These are phyloP conservation scores for Yarrowia divulgata DNA, from an alignment of 805 yeast genomes.

Conservation along the genomic window DNA sequence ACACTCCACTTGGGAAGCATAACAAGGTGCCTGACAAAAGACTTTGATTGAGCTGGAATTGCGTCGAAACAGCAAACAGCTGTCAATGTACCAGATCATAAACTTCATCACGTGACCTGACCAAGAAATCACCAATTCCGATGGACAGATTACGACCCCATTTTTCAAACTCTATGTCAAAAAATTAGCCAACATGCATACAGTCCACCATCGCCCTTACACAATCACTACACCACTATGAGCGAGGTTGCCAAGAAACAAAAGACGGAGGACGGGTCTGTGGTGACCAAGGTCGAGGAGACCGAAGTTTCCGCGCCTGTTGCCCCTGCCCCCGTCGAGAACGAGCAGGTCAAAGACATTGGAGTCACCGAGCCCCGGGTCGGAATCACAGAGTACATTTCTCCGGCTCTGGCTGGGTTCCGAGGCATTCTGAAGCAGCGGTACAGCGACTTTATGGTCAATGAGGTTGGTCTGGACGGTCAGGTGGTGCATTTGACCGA, in stretches of 20 bases:
- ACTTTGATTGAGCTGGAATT: too few species aligned
- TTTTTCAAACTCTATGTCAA: conserved; percentile 28
- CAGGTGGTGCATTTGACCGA: conserved; percentile 78
- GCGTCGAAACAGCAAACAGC: too few species aligned
- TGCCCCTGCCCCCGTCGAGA: background rate
- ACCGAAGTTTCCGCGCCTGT: background rate
- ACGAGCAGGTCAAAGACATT: conserved; percentile 5
- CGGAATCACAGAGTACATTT: conserved; percentile 79
- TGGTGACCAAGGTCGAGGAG: conserved; percentile 21
- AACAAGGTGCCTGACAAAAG: too few species aligned
- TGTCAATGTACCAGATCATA: too few species aligned
- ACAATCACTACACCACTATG: conserved; percentile 1
- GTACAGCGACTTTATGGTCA: conserved; percentile 91
- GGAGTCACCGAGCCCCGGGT: conserved; percentile 80
- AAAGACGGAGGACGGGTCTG: conserved; percentile 32
- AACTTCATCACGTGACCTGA: too few species aligned
- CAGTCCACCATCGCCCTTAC: too few species aligned
- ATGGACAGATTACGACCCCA: conserved; percentile 31
- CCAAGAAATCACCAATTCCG: too few species aligned
- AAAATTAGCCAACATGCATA: conserved; percentile 28
- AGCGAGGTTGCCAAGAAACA: conserved; percentile 36
- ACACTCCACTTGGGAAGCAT: background rate
- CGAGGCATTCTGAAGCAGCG: conserved; percentile 83
- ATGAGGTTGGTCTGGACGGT: conserved; percentile 77
- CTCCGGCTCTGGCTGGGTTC: conserved; percentile 66